These are phyloP conservation scores for Colletotrichum sp. DNA, from an alignment of 2,329 filamentous ascomycete species.

Conservation along the genomic window DNA sequence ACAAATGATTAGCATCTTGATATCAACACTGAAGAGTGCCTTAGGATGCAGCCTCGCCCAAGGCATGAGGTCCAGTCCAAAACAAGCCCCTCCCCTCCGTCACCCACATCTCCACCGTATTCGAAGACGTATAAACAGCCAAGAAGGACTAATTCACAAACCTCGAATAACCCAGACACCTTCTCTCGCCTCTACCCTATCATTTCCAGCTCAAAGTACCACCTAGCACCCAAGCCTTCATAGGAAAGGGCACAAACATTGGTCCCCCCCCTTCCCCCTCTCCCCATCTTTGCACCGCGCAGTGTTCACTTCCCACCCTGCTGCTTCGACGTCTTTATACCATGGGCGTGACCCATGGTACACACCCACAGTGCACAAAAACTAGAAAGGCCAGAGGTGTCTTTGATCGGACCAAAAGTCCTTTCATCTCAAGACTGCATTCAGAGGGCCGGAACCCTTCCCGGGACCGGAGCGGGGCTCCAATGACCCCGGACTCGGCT, in stretches of 20 bases:
- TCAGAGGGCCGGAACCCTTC: neutral
- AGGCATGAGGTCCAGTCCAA: neutral
- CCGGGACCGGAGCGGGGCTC: neutral
- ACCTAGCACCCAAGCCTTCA: neutral
- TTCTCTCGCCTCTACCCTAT: neutral
- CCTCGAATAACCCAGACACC: neutral
- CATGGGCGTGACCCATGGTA: neutral
- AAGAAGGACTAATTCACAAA: neutral
- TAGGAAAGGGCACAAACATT: neutral
- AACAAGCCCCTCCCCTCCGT: neutral
- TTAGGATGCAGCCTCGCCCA: neutral
- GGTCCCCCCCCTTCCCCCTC: neutral
- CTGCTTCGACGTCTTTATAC: neutral
- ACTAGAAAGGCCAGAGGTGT: neutral
- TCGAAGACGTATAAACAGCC: neutral
- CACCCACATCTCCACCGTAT: neutral
- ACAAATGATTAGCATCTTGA: too few species aligned
- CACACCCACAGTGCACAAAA: neutral
- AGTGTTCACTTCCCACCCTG: neutral
- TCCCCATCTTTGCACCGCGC: neutral
- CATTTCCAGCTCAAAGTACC: neutral
- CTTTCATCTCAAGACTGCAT: neutral
- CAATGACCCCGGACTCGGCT: neutral
- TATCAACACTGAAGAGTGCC: neutral
- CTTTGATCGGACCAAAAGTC: neutral